phyloP scores from a whole-genome alignment of 2,329 filamentous ascomycete genomes.

The Byssochlamys sp. region DNA sequence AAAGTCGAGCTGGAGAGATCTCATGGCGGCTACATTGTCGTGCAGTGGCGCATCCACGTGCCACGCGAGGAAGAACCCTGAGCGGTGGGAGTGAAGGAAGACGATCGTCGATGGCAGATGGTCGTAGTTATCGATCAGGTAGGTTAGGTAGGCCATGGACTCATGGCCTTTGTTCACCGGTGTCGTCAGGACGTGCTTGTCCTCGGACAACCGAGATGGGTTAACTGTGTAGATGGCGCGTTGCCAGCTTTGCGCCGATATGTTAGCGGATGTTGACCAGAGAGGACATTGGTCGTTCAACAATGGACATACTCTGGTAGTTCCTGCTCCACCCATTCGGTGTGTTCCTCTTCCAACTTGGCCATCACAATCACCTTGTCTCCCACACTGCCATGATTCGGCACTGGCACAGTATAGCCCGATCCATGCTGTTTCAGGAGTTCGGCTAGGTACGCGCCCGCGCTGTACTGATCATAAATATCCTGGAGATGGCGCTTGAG shows the following conservation, averaged over 20 bases:
- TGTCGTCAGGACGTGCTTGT: conserved; percentile 21
- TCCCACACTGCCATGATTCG: conserved; percentile 7
- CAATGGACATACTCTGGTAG: conserved; percentile 34
- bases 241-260: conserved; percentile 31
- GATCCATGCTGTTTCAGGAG: conserved; percentile 6
- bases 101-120: conserved; percentile 43
- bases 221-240: conserved; percentile 38
- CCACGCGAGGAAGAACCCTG: conserved; percentile 40
- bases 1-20: conserved; percentile 40
- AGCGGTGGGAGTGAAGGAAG: conserved; percentile 50
- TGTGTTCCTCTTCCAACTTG: conserved; percentile 34
- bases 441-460: conserved; percentile 25
- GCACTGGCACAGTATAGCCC: neutral
- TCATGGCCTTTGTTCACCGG: conserved; percentile 45
- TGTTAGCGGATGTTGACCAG: neutral
- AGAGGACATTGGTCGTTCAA: neutral
- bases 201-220: conserved; percentile 14
- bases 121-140: conserved; percentile 47
- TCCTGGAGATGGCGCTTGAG: conserved; percentile 25
- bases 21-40: conserved; percentile 45
- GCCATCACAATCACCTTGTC: conserved; percentile 39
- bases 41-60: conserved; percentile 50
- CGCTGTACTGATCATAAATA: conserved; percentile 26
- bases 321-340: conserved; percentile 36
- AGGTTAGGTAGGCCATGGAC: conserved; percentile 46